Evolutionary conservation across 176 grass and related monocot species (phyloP), one percentile per base, ranked within the genome.

Genomic region (Melocanna baccifera): DNA sequence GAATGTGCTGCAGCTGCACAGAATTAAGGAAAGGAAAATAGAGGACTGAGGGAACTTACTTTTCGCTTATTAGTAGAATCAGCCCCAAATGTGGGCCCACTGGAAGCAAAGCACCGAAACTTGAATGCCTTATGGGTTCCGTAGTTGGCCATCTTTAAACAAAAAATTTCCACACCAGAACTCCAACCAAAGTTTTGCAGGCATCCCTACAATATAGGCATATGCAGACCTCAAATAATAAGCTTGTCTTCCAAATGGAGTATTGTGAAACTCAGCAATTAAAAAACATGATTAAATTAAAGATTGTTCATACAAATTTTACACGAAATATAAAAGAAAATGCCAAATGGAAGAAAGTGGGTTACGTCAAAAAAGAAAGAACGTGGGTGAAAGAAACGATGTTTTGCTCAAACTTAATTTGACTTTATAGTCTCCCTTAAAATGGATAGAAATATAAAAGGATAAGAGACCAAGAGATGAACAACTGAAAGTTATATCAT

Each of bases 11-110:
- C 1, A 66, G 34, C 40, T 15, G 7, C 6, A 26, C 15, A 71
- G 26, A 81, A 55, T 1, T 9, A 81, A 29, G 78, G 78, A 18
- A 81, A 58, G n/a, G 28, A 25, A 76, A 76, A 86, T 47, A 19
- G 40, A 76, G 29, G 39, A 29, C n/a, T 50, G 22, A 48, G 12
- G 40, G 20, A 74, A 85, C 87, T 39, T 75, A 89, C 87, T 85
- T 84, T 89, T 73, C 52, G 57, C 69, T 79, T 89, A 51, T 85
- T 85, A 23, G 75, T 50, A 39, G 71, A 80, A 51, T 74, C 69
- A 2, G 87, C 19, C 7, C 51, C 69, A 42, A 85, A 89, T 36
- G 76, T 76, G 69, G 68, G 39, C n/a, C 77, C 82, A 23, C 56
- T 7, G 19, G 76, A 74, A 51, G 87, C 87, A 51, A 81, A 80